Evolutionary conservation across 768 basidiomycete species (phyloP), one percentile per base, ranked within the genome.

Genomic region (Dioszegia aurantiaca): DNA sequence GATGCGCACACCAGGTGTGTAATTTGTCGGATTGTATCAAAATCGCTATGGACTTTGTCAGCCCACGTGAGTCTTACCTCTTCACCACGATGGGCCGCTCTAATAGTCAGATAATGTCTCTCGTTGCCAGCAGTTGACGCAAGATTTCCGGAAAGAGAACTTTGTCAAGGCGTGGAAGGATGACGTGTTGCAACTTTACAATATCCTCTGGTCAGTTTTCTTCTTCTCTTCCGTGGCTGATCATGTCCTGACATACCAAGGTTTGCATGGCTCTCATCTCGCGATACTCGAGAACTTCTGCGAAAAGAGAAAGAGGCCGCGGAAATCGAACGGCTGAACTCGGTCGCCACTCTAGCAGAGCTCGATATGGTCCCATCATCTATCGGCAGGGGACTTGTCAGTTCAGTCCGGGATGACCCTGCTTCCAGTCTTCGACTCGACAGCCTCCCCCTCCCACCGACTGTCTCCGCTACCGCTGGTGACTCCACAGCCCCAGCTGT

Each of bases 1-100:
- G 74, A 37, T 78, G 72, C 55, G 76, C 75, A 0, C 65, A 65
- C 19, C 67, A 94, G 85, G 92, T 95, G 9, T 87, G 88, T 65
- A 95, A 97, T 73, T 78, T 92, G 49, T 83, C 90, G n/a, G 91
- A 95, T 76, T 93, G 89, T 69, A 86, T 97, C 79, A 97, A 97
- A 79, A 89, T 95, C 51, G 92, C 93, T 27, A 82, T 87, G 68
- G 93, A 97, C 77, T 97, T 91, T 76, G 90, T 95, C 63, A 89
- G 87, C 80, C 87, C 91, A 37, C 75, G 73, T 76, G 45, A 67
- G 74, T 68, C 4, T 39, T 28, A 19, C 16, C 37, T 26, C 17
- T 21, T 12, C 11, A 4, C 10, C 30, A 6, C 14, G 16, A 10
- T 16, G 30, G 48, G 3, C 11, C 28, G 26, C 2, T 26, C 21